These are phyloP conservation scores for Rhizopogon parksii DNA, from an alignment of 1,284 basidiomycete genomes.

Conservation along the genomic window DNA sequence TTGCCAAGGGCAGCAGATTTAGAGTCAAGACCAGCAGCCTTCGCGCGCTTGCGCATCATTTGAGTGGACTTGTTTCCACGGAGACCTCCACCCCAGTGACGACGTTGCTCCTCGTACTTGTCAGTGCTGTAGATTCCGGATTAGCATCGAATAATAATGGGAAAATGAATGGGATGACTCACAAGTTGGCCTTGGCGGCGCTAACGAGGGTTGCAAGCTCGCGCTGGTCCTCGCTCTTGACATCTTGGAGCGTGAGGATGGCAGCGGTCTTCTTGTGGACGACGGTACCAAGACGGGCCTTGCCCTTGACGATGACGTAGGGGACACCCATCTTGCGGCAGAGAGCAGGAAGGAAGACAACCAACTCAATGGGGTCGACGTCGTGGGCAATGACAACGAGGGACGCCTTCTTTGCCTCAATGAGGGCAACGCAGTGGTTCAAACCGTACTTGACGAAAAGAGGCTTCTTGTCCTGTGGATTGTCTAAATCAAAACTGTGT, in stretches of 20 bases:
- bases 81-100: slow-evolving; percentile 94
- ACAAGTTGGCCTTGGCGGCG: slow-evolving; percentile 97
- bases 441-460: slow-evolving; percentile 95
- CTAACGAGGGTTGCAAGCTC: slow-evolving; percentile 90
- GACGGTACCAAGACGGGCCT: slow-evolving; percentile 93
- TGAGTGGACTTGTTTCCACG: slow-evolving; percentile 90
- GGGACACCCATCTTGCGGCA: slow-evolving; percentile 99
- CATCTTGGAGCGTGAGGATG: slow-evolving; percentile 87
- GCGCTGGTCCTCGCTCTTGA: slow-evolving; percentile 89
- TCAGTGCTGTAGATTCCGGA: slow-evolving; percentile 59
- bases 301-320: slow-evolving; percentile 97
- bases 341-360: slow-evolving; percentile 95
- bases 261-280: slow-evolving; percentile 98
- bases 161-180: slow-evolving; percentile 24
- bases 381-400: slow-evolving; percentile 97
- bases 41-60: slow-evolving; percentile 92
- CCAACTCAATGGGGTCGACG: slow-evolving; percentile 98
- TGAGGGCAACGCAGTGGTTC: slow-evolving; percentile 93
- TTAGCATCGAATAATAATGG: slow-evolving; percentile 5
- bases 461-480: slow-evolving; percentile 73
- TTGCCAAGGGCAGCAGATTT: slow-evolving; percentile 52
- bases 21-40: slow-evolving; percentile 71
- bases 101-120: slow-evolving; percentile 89
- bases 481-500: not conserved
- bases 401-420: slow-evolving; percentile 96